Evolutionary conservation across 768 basidiomycete genomes (phyloP).

Genomic region (Glaciozyma antarctica): DNA sequence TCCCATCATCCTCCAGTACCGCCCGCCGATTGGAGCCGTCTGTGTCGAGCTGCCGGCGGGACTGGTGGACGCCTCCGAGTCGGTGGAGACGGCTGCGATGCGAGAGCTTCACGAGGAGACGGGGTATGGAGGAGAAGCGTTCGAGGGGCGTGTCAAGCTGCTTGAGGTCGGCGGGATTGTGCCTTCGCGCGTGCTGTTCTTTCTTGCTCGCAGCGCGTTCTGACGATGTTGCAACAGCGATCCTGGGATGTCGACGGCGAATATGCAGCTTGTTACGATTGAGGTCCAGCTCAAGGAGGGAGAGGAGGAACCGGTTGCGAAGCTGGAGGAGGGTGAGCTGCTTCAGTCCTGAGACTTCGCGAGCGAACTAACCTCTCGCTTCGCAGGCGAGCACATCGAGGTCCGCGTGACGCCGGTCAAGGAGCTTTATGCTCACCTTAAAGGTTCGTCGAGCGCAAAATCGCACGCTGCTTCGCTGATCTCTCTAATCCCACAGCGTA

Average conservation of each 20-base stretch:
- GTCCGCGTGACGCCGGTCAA: slow-evolving; percentile 59
- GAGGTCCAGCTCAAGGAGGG: slow-evolving; percentile 49
- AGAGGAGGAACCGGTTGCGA: slow-evolving; percentile 51
- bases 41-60: slow-evolving; percentile 55
- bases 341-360: neutral
- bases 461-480: neutral
- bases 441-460: slow-evolving; percentile 48
- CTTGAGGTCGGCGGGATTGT: neutral
- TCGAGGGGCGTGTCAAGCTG: slow-evolving; percentile 46
- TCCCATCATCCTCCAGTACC: slow-evolving; percentile 69
- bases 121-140: slow-evolving; percentile 53
- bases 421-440: slow-evolving; percentile 54
- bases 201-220: too few relatives aligned
- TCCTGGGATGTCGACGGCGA: slow-evolving; percentile 84
- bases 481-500: slow-evolving; percentile 35
- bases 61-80: slow-evolving; percentile 75
- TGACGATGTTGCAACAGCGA: neutral
- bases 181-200: neutral
- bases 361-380: neutral
- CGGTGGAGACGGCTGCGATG: slow-evolving; percentile 66
- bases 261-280: slow-evolving; percentile 76
- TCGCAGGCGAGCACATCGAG: slow-evolving; percentile 65
- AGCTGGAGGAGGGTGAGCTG: slow-evolving; percentile 50
- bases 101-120: slow-evolving; percentile 91
- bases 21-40: slow-evolving; percentile 57